Percentiles rank a stretch among this genome's conserved stretches.
Conservation (phyloP, 805 yeast genomes). For the Metschnikowia proteae region DNA sequence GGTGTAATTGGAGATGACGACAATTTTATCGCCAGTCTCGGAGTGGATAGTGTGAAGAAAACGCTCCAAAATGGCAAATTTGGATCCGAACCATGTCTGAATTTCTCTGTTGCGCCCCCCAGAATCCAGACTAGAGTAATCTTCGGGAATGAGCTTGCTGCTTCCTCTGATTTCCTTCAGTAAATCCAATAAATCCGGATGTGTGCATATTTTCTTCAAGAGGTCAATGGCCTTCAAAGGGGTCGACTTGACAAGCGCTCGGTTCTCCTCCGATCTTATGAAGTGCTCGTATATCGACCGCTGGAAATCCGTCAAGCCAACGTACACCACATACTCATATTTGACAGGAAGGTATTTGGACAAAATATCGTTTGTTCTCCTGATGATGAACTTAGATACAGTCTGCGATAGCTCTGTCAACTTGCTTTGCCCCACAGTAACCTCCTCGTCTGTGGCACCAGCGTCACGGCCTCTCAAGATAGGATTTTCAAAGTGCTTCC, state of each 20-base stretch:
- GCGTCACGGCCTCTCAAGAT: conserved; percentile 89
- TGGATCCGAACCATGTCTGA: conserved; percentile 81
- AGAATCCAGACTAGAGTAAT: conserved; percentile 44
- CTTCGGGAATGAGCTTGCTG: conserved; percentile 65
- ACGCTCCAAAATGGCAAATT: conserved; percentile 78
- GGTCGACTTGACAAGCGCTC: conserved; percentile 63
- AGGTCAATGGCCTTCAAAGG: conserved; percentile 87
- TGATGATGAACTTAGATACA: conserved; percentile 85
- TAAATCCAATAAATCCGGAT: conserved; percentile 78
- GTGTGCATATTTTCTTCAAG: conserved; percentile 87
- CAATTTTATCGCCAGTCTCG: conserved; percentile 93
- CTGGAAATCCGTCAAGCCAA: conserved; percentile 78
- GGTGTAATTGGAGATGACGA: conserved; percentile 89
- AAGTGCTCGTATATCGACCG: conserved; percentile 64
- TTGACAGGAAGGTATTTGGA: conserved; percentile 93
- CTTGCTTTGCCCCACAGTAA: conserved; percentile 62
- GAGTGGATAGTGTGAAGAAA: conserved; percentile 70
- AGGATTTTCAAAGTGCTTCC: conserved; percentile 76
- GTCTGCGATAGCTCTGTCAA: conserved; percentile 65
- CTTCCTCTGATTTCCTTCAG: conserved; percentile 77
- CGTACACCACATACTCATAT: conserved; percentile 95
- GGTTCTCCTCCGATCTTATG: conserved; percentile 74
- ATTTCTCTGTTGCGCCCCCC: conserved; percentile 66
- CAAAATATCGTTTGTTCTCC: conserved; percentile 92
- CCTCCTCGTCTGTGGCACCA: conserved; percentile 76